Evolutionary conservation across 179 eudicot genomes (phyloP).

Genomic region (Dionaea muscipula): DNA sequence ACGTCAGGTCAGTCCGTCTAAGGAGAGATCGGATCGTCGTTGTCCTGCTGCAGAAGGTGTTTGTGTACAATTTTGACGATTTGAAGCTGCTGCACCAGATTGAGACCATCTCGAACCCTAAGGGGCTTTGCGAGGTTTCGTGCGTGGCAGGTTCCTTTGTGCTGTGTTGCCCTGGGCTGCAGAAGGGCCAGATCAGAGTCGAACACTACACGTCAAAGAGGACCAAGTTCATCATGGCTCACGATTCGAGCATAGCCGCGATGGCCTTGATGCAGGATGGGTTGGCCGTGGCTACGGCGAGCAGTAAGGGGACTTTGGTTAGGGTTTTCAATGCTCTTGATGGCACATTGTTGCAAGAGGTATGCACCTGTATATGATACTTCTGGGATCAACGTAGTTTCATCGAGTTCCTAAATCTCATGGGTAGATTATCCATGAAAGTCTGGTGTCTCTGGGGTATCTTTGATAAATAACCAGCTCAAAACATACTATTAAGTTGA

Average conservation of each 20-base stretch:
- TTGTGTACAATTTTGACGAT: constrained; percentile 53
- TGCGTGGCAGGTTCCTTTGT: constrained; percentile 31
- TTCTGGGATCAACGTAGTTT: background rate
- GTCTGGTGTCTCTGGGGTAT: too few species aligned
- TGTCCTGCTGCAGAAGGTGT: constrained; percentile 37
- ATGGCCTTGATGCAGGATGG: constrained; percentile 62
- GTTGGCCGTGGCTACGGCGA: constrained; percentile 56
- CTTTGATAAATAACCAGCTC: too few species aligned
- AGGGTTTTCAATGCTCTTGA: constrained; percentile 58
- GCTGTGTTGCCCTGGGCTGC: constrained; percentile 55
- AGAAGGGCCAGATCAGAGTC: constrained; percentile 74
- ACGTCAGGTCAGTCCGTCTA: constrained; percentile 43
- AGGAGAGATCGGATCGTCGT: constrained; percentile 60
- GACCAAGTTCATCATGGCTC: constrained; percentile 60
- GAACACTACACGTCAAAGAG: constrained; percentile 50
- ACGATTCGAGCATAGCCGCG: constrained; percentile 55
- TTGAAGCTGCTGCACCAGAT: constrained; percentile 57
- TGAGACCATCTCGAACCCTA: constrained; percentile 61
- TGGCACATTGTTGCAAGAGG: constrained; percentile 77
- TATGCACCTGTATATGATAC: constrained; percentile 13
- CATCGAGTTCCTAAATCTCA: too few species aligned
- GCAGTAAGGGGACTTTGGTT: constrained; percentile 71
- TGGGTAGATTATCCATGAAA: too few species aligned
- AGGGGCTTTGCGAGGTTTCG: constrained; percentile 74
- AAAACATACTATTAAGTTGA: too few species aligned